Evolutionary conservation across 352 stramenopile genomes (phyloP), one percentile per base, ranked within the genome.

Genomic region (Bremia lactucae): DNA sequence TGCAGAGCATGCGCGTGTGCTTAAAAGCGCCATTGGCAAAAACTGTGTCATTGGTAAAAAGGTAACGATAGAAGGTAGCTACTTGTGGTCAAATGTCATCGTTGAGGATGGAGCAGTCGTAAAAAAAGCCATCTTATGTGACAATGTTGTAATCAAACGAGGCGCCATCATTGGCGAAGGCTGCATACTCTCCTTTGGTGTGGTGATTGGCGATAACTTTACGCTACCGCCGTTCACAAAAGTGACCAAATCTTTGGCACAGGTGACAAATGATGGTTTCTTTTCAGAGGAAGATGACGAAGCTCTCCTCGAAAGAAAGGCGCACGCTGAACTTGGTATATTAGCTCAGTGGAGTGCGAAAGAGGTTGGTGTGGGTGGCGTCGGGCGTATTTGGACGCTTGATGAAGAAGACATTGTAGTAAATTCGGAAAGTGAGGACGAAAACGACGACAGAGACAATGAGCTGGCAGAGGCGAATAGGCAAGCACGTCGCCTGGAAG

Each of bases 321-420:
- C n/a, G 6, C 31, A 20, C 15, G 16, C 19, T 16, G 39, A 40
- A 20, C 39, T 20, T 10, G 18, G 34, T 14, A 31, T 16, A 10
- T 20, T 41, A 9, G 28, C 28, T 11, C 75, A 80, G 28, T 93
- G 80, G 80, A 68, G 78, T 46, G 47, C 65, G 15, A 59, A 65
- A 25, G 59, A 90, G n/a, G 80, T 93, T 6, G 80, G 80, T 18
- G 55, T 60, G 0, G 68, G 65, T 14, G 80, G 80, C 15, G 72
- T 83, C 6, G 80, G 80, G 11, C 72, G 80, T 4, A 43, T 90
- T 11, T 93, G 80, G 80, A 88, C 75, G 29, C 50, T 92, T 26
- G 79, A 91, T 19, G 82, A 94, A 13, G 80, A 94, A 36, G 72
- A 79, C 21, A 82, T 85, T 52, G 61, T 85, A 46, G 63, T 81